Evolutionary conservation across 1,139 yeast species (phyloP), one percentile per base, ranked within the genome.

Genomic region (Arxiozyma slooffiae): DNA sequence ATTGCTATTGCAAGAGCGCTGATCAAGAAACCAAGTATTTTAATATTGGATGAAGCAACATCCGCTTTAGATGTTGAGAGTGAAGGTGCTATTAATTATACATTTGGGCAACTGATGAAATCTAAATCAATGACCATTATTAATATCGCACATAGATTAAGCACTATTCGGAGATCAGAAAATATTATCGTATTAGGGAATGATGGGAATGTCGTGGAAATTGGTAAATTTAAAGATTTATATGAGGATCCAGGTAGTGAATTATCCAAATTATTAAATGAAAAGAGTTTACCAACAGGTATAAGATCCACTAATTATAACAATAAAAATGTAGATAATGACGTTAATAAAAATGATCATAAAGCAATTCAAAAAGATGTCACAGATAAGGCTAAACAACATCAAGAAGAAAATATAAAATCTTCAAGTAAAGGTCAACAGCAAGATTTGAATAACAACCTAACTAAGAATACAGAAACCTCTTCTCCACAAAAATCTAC

Each of bases 71-170:
- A 92, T 66, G 80, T 82, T n/a, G 84, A 81, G 59, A 84, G 90
- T 62, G 98, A 92, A 67, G 81, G 85, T 55, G 80, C 87, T 0
- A 95, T 92, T 44, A 82, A 81, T 59, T 75, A 77, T 52, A 82
- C 88, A 0, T 66, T 82, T 51, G 75, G 78, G 39, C 69, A 73
- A 49, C 67, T 82, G 44, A 85, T 89, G 86, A 73, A 74, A 50
- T 75, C 78, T 44, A 76, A 82, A 48, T 74, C 79, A 7, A 72
- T 87, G 52, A 89, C 97, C 0, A 82, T 95, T 8, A 85, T 90
- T 48, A 85, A 94, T 52, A 92, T 90, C 63, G 97, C 97, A 1
- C 98, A 90, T 67, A 74, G 97, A 57, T 73, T 89, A 52, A 85
- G 96, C 1, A 90, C 98, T 0, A 90, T 92, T 51, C 80, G 84